Evolutionary conservation across 768 basidiomycete species (phyloP).

Genomic region (Agaricus subrufescens): DNA sequence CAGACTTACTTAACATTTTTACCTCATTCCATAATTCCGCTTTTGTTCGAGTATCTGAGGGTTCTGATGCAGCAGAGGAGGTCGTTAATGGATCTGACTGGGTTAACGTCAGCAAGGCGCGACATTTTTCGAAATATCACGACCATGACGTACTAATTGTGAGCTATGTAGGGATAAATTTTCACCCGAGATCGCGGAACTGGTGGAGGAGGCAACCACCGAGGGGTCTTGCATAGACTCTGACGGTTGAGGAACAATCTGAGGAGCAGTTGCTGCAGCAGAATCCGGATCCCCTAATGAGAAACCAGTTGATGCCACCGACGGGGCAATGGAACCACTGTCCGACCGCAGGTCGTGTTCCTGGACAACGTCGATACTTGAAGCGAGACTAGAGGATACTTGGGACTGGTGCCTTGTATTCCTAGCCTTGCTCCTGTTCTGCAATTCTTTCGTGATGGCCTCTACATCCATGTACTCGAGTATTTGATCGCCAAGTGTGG

Average conservation of each 20-base stretch:
- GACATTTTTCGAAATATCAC: not conserved
- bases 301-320: constrained; percentile 4
- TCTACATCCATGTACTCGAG: constrained; percentile 78
- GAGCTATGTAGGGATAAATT: constrained; percentile 2
- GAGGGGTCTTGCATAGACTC: not conserved
- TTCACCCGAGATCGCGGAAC: not conserved
- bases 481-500: constrained; percentile 61
- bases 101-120: not conserved
- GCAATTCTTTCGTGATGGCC: constrained; percentile 50
- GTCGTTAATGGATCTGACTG: constrained; percentile 25
- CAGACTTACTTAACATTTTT: constrained; percentile 73
- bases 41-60: constrained; percentile 48
- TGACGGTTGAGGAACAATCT: not conserved
- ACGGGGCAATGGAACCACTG: constrained; percentile 25
- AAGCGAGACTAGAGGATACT: constrained; percentile 19
- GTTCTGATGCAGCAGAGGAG: constrained; percentile 23
- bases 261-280: constrained; percentile 1
- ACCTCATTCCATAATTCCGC: constrained; percentile 90
- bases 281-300: constrained; percentile 3
- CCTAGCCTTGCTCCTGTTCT: constrained; percentile 23
- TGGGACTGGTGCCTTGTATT: constrained; percentile 2
- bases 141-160: not conserved
- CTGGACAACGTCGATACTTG: constrained; percentile 37
- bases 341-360: constrained; percentile 28
- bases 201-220: not conserved